Evolutionary conservation across 2,329 filamentous ascomycete genomes (phyloP).

Genomic region (Ophiostoma fasciatum): DNA sequence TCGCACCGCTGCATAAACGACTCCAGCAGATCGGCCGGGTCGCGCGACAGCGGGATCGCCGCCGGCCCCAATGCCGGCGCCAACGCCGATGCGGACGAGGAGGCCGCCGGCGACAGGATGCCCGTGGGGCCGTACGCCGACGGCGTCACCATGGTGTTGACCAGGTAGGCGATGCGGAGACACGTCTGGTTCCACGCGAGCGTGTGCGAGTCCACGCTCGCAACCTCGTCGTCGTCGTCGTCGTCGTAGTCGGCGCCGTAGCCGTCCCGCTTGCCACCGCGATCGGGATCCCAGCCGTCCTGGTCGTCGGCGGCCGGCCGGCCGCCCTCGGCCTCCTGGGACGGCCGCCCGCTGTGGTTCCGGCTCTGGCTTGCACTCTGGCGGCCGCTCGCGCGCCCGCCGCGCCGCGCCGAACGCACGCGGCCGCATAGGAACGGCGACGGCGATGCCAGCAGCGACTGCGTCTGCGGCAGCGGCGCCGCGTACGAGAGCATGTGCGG

Average conservation of each 20-base stretch:
- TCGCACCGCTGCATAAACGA: constrained; percentile 1
- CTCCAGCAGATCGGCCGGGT: constrained; percentile 2
- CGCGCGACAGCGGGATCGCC: too few relatives aligned
- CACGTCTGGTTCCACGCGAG: constrained; percentile 17
- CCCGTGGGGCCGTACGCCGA: too few relatives aligned
- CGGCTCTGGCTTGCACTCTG: not conserved
- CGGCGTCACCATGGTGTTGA: constrained; percentile 11
- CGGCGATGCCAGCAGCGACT: constrained; percentile 5
- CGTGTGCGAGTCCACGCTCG: constrained; percentile 10
- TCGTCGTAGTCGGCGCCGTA: not conserved
- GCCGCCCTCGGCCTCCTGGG: not conserved
- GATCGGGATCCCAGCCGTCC: too few relatives aligned
- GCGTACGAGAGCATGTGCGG: too few relatives aligned
- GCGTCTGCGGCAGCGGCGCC: not conserved
- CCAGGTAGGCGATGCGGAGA: constrained; percentile 13
- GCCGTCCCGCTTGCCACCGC: not conserved
- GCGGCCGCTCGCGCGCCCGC: not conserved
- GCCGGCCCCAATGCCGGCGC: too few relatives aligned
- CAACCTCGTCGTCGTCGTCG: not conserved
- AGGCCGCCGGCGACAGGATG: too few relatives aligned
- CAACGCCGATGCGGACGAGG: too few relatives aligned
- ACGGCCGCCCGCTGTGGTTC: not conserved
- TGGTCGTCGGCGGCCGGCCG: too few relatives aligned
- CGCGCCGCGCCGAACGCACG: not conserved
- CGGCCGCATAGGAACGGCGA: constrained; percentile 1